Evolutionary conservation across 148 eudicot species (phyloP), one percentile per base, ranked within the genome.

Genomic region (Heliosperma pusillum): DNA sequence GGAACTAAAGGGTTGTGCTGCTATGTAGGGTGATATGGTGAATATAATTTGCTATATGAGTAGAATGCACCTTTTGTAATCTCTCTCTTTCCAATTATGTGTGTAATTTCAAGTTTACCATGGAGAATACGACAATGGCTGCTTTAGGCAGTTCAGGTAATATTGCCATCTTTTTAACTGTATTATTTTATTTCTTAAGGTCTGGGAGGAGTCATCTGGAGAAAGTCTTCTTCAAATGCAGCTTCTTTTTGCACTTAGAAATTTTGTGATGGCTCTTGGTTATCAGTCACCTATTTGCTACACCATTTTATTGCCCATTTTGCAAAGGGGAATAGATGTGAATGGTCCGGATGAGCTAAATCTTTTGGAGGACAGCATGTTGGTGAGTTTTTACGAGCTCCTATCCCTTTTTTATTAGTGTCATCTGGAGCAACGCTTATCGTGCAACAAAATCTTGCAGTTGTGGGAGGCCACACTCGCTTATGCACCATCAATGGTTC

Each of bases 211-310:
- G 73, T 95, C 97, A 63, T 82, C 90, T 63, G 96, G 89, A 76
- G 97, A 95, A 79, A 90, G 97, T 82, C 96, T 92, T 80, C 86
- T 95, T 80, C 98, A 95, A 82, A 95, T 95, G 85, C 98, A 95
- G 85, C 96, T 95, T 78, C 92, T 95, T 64, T 83, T 89, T 83
- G 97, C 97, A 47, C 80, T 92, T 59, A 89, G 84, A 86, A 95
- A 90, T 82, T 92, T 95, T 86, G 96, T 92, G 55, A 78, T 80
- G 80, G 92, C 98, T 61, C 93, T 95, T 74, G 97, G 93, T 76
- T 88, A 88, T 77, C 93, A 89, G 77, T 95, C 97, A 65, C 91
- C 98, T 72, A 74, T 85, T 73, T 88, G 92, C 85, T 95, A 92
- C 83, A 78, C 73, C 82, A 84, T 90, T 83, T 80, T 95, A 36